A percentile compares a stretch with the other conserved stretches of the same genome.
Evolutionary conservation across 2,329 filamentous ascomycete genomes (phyloP).

Genomic region (Hypoxylon sp.): DNA sequence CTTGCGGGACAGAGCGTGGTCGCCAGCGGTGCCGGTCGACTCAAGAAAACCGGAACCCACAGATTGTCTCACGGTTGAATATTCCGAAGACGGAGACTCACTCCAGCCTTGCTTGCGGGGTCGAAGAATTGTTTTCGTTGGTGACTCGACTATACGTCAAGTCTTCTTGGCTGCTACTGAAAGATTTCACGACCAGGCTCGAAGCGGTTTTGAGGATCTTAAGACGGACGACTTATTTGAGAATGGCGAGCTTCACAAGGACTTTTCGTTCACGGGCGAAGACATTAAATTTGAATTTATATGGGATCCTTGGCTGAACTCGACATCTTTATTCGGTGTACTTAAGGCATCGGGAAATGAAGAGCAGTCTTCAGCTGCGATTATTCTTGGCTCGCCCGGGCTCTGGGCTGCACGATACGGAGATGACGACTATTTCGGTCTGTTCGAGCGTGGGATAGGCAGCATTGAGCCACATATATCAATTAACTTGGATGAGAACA

Average conservation of each 20-base stretch:
- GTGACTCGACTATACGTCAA: slow-evolving; percentile 67
- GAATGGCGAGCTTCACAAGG: slow-evolving; percentile 51
- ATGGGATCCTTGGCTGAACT: slow-evolving; percentile 70
- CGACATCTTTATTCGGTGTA: slow-evolving; percentile 52
- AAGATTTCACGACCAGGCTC: slow-evolving; percentile 51
- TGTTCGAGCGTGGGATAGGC: slow-evolving; percentile 57
- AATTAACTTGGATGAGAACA: slow-evolving; percentile 33
- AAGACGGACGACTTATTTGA: slow-evolving; percentile 46
- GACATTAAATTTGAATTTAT: slow-evolving; percentile 62
- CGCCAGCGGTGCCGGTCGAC: slow-evolving; percentile 17
- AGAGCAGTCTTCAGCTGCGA: slow-evolving; percentile 51
- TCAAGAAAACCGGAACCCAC: slow-evolving; percentile 63
- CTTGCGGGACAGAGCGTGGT: slow-evolving; percentile 41
- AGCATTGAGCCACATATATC: slow-evolving; percentile 51
- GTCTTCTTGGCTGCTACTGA: slow-evolving; percentile 65
- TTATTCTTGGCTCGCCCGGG: slow-evolving; percentile 62
- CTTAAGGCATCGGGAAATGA: slow-evolving; percentile 48
- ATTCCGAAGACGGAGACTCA: slow-evolving; percentile 58
- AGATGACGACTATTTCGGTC: slow-evolving; percentile 52
- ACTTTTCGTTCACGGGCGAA: slow-evolving; percentile 54
- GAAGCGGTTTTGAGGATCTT: background rate
- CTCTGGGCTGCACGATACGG: slow-evolving; percentile 63
- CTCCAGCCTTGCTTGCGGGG: slow-evolving; percentile 60
- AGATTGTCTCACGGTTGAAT: slow-evolving; percentile 66
- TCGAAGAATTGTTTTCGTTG: slow-evolving; percentile 64